phyloP scores from a whole-genome alignment of 352 stramenopile species.

The Phytophthora multivora region DNA sequence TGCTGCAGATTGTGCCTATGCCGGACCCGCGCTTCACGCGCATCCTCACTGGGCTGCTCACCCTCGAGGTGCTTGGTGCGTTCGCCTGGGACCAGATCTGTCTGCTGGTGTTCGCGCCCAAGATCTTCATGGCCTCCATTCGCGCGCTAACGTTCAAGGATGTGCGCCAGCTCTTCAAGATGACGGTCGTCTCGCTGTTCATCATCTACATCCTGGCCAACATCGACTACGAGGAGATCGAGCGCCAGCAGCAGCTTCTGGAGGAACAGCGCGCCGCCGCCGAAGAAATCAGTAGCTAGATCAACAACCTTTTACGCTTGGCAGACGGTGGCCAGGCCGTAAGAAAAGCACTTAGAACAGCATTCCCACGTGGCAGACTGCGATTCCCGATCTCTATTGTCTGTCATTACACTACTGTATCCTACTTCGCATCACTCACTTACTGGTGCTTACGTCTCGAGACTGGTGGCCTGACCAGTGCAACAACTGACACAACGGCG shows the following conservation, averaged over 20 bases:
- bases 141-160: conserved; percentile 81
- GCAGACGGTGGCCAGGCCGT: conserved; percentile 2
- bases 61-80: conserved; percentile 84
- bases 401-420: conserved; percentile 6
- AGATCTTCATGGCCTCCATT: conserved; percentile 86
- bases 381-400: conserved; percentile 24
- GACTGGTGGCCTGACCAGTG: conserved; percentile 75
- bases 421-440: background rate
- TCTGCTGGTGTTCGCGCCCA: conserved; percentile 82
- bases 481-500: conserved; percentile 77
- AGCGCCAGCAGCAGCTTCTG: conserved; percentile 84
- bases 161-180: conserved; percentile 84
- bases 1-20: conserved; percentile 93
- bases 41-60: conserved; percentile 78
- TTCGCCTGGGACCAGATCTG: conserved; percentile 89
- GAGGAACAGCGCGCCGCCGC: conserved; percentile 51
- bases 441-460: conserved; percentile 18
- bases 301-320: conserved; percentile 9
- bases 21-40: conserved; percentile 86
- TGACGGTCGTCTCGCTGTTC: conserved; percentile 77
- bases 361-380: conserved; percentile 17
- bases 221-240: conserved; percentile 91
- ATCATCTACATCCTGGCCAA: conserved; percentile 90
- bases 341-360: conserved; percentile 15
- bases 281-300: conserved; percentile 51